A percentile compares a stretch with the other conserved stretches of the same genome.
Conservation (phyloP, 257 asterid species). For the Gynochthodes officinalis region DNA sequence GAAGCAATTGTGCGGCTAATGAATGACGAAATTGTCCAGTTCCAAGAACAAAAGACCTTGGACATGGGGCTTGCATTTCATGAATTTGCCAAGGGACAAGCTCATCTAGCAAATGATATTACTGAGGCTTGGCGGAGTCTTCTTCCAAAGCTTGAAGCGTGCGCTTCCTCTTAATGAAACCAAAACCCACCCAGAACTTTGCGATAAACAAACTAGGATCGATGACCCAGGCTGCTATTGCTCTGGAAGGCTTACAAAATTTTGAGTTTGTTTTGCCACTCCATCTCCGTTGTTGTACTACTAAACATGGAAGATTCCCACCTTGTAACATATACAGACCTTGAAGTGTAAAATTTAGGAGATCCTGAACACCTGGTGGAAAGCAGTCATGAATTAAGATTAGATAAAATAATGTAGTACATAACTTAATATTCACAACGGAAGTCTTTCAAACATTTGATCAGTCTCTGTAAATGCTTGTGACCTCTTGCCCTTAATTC, state of each 20-base stretch:
- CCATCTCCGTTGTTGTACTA: slow-evolving; percentile 19
- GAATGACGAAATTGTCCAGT: slow-evolving; percentile 79
- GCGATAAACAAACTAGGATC: no score
- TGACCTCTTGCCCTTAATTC: no score
- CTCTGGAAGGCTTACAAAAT: neutral
- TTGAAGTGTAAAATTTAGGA: slow-evolving; percentile 4
- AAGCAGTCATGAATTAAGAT: neutral
- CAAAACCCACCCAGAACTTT: neutral
- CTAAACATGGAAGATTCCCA: slow-evolving; percentile 17
- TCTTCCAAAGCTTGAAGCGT: slow-evolving; percentile 90
- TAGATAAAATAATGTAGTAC: neutral
- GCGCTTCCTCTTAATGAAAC: slow-evolving; percentile 32
- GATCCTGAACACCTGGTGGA: neutral
- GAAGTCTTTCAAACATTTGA: neutral
- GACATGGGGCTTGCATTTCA: slow-evolving; percentile 95
- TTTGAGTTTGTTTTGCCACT: slow-evolving; percentile 8
- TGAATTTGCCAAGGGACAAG: slow-evolving; percentile 91
- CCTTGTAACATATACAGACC: slow-evolving; percentile 48
- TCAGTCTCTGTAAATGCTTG: neutral
- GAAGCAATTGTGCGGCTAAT: slow-evolving; percentile 68
- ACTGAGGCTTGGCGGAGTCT: slow-evolving; percentile 95
- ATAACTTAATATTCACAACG: neutral
- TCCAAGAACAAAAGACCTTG: slow-evolving; percentile 85
- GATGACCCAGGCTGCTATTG: neutral
- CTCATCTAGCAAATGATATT: slow-evolving; percentile 59